Evolutionary conservation across 352 stramenopile species (phyloP).

Genomic region (Pythium graminicola): DNA sequence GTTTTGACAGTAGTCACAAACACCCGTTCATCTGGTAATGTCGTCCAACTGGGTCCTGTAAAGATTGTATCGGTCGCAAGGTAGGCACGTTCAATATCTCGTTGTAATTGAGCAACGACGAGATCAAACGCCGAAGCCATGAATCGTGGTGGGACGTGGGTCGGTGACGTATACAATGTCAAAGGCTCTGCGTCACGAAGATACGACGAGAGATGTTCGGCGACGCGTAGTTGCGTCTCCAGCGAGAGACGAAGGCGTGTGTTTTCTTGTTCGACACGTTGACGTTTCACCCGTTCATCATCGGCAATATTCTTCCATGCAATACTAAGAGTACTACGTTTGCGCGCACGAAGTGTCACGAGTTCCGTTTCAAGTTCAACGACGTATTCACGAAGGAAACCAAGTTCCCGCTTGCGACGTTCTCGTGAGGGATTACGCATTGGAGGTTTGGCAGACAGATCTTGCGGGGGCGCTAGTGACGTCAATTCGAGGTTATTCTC

Average conservation of each 20-base stretch:
- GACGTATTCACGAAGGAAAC: conserved; percentile 32
- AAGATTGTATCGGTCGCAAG: conserved; percentile 33
- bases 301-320: conserved; percentile 24
- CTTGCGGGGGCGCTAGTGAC: not conserved
- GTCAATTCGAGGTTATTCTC: not conserved
- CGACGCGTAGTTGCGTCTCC: conserved; percentile 39
- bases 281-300: conserved; percentile 28
- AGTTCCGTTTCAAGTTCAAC: conserved; percentile 33
- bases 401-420: conserved; percentile 36
- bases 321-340: no score
- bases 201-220: conserved; percentile 32
- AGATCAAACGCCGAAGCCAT: conserved; percentile 18
- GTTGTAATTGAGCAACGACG: not conserved
- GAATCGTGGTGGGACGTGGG: conserved; percentile 3
- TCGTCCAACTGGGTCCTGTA: conserved; percentile 28
- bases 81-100: conserved; percentile 32
- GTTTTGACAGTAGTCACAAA: conserved; percentile 12
- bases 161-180: conserved; percentile 13
- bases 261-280: conserved; percentile 38
- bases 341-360: conserved; percentile 14
- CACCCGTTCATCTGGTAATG: conserved; percentile 10
- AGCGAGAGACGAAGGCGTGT: conserved; percentile 29
- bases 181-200: conserved; percentile 32
- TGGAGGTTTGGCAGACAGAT: not conserved
- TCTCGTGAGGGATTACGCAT: conserved; percentile 35